These are phyloP conservation scores for Nemania sp. DNA, from an alignment of 2,329 filamentous ascomycete species.

Conservation along the genomic window DNA sequence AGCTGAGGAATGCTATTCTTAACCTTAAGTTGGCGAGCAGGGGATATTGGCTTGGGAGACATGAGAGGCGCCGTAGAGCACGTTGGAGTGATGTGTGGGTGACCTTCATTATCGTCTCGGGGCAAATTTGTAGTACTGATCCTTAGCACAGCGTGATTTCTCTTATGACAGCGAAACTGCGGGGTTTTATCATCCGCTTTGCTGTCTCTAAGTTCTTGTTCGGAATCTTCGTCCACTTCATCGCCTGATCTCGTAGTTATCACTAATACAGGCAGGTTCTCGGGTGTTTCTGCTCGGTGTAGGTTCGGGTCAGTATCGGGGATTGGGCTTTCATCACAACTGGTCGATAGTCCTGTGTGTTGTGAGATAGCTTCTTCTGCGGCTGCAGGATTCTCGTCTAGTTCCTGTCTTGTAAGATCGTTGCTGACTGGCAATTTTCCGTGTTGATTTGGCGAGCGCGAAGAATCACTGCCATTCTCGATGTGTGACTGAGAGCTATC, in stretches of 20 bases:
- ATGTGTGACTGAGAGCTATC: constrained; percentile 6
- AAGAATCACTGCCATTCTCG: constrained; percentile 1
- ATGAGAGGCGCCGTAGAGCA: constrained; percentile 43
- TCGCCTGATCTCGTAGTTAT: background rate
- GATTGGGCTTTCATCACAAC: background rate
- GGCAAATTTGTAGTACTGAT: constrained; percentile 35
- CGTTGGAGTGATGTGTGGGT: constrained; percentile 34
- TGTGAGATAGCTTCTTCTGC: background rate
- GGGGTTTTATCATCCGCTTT: constrained; percentile 3
- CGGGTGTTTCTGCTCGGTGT: background rate
- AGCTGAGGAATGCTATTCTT: constrained; percentile 55
- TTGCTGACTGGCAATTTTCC: background rate
- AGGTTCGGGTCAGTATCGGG: background rate
- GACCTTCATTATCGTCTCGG: constrained; percentile 32
- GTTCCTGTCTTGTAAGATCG: background rate
- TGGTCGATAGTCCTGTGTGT: background rate
- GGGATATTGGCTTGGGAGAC: constrained; percentile 54
- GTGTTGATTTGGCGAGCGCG: background rate
- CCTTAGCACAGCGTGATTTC: constrained; percentile 34
- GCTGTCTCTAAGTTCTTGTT: background rate
- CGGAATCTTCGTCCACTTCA: background rate
- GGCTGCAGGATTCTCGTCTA: background rate
- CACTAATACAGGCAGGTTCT: background rate
- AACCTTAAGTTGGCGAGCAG: constrained; percentile 47
- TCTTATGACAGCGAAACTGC: constrained; percentile 33